Percentiles rank a stretch among this genome's conserved stretches.
phyloP scores from a whole-genome alignment of 2,329 filamentous ascomycete genomes.

The Sporothrix schenckii region DNA sequence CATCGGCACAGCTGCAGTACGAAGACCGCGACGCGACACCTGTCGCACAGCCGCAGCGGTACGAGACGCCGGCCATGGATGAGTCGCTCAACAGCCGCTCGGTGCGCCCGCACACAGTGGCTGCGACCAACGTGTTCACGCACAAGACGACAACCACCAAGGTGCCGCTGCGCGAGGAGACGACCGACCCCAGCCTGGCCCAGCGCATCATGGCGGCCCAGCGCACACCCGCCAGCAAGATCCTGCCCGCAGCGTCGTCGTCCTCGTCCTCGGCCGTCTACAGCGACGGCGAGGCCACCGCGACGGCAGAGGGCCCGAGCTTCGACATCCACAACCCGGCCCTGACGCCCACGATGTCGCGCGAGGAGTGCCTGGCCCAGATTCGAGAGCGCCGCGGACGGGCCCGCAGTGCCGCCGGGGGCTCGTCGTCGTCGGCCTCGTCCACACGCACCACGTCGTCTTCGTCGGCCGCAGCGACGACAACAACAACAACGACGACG shows the following conservation, averaged over 20 bases:
- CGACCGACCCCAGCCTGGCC: conserved; percentile 48
- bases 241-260: neutral
- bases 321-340: conserved; percentile 62
- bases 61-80: conserved; percentile 19
- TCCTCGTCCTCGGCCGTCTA: conserved; percentile 20
- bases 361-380: conserved; percentile 74
- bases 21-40: conserved; percentile 5
- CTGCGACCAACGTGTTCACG: conserved; percentile 48
- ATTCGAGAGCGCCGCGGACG: conserved; percentile 73
- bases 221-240: conserved; percentile 48
- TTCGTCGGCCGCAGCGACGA: neutral
- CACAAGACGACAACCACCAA: conserved; percentile 54
- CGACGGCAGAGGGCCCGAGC: conserved; percentile 41
- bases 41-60: conserved; percentile 11
- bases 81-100: conserved; percentile 14
- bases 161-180: conserved; percentile 56
- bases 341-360: conserved; percentile 66
- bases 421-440: conserved; percentile 28
- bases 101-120: conserved; percentile 51
- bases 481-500: neutral
- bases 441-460: neutral
- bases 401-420: conserved; percentile 62
- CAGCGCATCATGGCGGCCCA: conserved; percentile 47
- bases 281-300: conserved; percentile 17
- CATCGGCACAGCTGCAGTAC: neutral